Evolutionary conservation across 495 filamentous ascomycete genomes (phyloP), one percentile per base, ranked within the genome.

Genomic region (Opeltia flavorubescens): DNA sequence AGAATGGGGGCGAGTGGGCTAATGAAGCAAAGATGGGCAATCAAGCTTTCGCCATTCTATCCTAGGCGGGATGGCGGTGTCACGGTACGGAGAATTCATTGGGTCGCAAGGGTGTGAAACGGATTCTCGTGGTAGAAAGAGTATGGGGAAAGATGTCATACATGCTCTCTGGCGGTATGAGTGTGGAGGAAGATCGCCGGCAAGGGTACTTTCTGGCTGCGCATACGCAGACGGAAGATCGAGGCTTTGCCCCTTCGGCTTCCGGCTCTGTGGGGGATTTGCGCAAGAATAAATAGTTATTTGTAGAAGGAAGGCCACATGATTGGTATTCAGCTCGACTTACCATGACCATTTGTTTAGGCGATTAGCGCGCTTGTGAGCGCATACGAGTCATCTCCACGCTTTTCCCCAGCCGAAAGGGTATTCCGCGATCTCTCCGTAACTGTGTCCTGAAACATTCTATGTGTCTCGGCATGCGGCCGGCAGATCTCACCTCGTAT

Each of bases 31-130:
- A 41, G 21, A 21, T 41, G 38, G 38, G 38, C 17, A 41, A 9
- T 21, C 13, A 41, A 36, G 34, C 34, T 17, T 36, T 18, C 15
- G 34, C 34, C 34, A 18, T 36, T 36, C n/a, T n/a, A n/a, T n/a
- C 20, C 34, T 18, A 36, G n/a, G 25, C 21, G 21, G 38, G 25
- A 24, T 25, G 38, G 38, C n/a, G n/a, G n/a, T n/a, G n/a, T 41
- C 38, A 41, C 38, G 38, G 11, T 25, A 21, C 20, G 38, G 38
- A 41, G 20, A 26, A 41, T 25, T 25, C 38, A 41, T 41, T 41
- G 38, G 38, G 38, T 24, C 38, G 38, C 38, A 41, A 41, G 38
- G 38, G 38, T 5, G 38, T 41, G 38, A 41, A 41, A 41, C 18
- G 21, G 38, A 41, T 5, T 41, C 38, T 17, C n/a, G 38, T 41